These are phyloP conservation scores for Vaccinium vitisidaea DNA, from an alignment of 148 eudicot species.

Conservation along the genomic window DNA sequence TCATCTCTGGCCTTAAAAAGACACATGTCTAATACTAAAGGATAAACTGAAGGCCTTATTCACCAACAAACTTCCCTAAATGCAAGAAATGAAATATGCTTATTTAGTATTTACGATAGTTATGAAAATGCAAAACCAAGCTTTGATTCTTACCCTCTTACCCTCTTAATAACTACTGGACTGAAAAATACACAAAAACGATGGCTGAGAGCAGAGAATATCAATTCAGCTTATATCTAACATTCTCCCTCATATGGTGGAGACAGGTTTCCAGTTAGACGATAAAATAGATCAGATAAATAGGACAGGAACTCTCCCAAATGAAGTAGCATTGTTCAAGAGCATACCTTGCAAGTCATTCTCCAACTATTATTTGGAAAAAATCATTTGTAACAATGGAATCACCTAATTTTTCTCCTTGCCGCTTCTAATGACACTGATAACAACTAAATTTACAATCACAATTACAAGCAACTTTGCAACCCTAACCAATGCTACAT, in stretches of 20 bases:
- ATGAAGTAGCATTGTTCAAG: not conserved
- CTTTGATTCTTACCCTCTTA: not conserved
- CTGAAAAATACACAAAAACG: not conserved
- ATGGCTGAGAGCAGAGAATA: not conserved
- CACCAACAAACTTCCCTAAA: not conserved
- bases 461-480: not conserved
- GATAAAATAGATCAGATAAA: not conserved
- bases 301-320: not conserved
- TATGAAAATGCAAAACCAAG: not conserved
- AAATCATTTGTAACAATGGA: not conserved
- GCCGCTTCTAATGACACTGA: not conserved
- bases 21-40: not conserved
- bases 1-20: not conserved
- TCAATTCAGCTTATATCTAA: not conserved
- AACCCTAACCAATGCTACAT: not conserved
- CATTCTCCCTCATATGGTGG: not conserved
- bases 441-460: not conserved
- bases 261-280: not conserved
- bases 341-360: not conserved
- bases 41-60: not conserved
- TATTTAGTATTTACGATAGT: not conserved
- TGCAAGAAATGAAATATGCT: not conserved
- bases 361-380: not conserved
- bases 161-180: not conserved
- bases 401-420: not conserved